Evolutionary conservation across 495 filamentous ascomycete genomes (phyloP), one percentile per base, ranked within the genome.

Genomic region (Cudoniella acicularis): DNA sequence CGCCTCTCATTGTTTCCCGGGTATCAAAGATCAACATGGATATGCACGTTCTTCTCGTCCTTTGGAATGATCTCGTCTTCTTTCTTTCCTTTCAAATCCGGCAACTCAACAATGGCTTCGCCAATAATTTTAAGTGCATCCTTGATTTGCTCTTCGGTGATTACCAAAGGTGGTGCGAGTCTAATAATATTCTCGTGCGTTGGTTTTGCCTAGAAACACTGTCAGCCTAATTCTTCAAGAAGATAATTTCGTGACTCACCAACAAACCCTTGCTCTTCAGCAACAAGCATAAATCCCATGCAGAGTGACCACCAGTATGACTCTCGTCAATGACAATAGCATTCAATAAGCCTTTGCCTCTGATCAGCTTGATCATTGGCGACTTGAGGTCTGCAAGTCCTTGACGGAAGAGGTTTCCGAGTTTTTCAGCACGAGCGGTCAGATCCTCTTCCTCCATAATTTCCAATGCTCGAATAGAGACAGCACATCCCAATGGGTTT

Each of bases 171-270:
- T 54, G 92, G 92, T 40, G 95, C 91, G 58, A 97, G 92, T 13
- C 92, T 86, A 52, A 97, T 98, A 74, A 98, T 98, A 70, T 98
- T 97, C 65, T 96, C 85, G 73, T 98, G 94, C 30, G 95, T 99
- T 10, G 95, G 95, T 82, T 99, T 99, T 57, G 94, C 94, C 90
- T 96, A 70, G 65, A 10, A 20, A 40, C 21, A 48, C 49, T 42
- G 30, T 41, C 4, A 22, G 4, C 25, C 10, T 49, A 48, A 46
- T 4, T 54, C 17, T 10, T 40, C 10, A 18, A n/a, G n/a, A n/a
- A n/a, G n/a, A n/a, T n/a, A n/a, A n/a, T n/a, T n/a, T n/a, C n/a
- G n/a, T n/a, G 24, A 49, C 80, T 70, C 81, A 96, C 91, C 82
- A 98, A 72, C 54, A 98, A 76, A 48, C 94, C 94, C 81, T 96